Evolutionary conservation across 2,329 filamentous ascomycete species (phyloP), one percentile per base, ranked within the genome.

Genomic region (Neofusicoccum parvum): DNA sequence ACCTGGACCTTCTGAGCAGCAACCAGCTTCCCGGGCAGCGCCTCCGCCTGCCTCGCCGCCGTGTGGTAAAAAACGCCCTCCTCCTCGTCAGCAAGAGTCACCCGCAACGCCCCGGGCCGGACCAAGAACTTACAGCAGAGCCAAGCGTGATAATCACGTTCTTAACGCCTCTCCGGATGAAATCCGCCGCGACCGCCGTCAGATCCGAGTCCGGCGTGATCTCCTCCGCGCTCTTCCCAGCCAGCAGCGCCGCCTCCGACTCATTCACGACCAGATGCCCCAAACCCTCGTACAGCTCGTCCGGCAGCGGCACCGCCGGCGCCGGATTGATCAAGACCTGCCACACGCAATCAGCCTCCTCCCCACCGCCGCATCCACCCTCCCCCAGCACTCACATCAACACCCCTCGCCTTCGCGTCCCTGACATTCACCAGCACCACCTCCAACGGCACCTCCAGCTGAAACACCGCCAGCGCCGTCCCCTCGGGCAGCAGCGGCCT

Each of bases 181-280:
- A 95, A 56, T 83, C 80, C 23, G 77, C 72, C 1, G 84, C 86
- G 1, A 90, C 83, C 43, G 72, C 59, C 3, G 73, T 70, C 14
- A 76, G 75, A 14, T 79, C 72, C 27, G 73, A 69, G 45, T 78
- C 72, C 69, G 75, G 74, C 3, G 75, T 75, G 17, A 71, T 64
- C 32, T 69, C 48, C 66, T 74, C 11, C 68, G 72, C 58, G 70
- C 74, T 34, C 72, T 71, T 81, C 1, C 86, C 87, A 0, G 87
- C 88, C 64, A 96, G 84, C 58, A 94, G 86, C 9, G 88, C 86
- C 2, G 93, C 92, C 80, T 97, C 94, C 1, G 90, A 95, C 81
- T 97, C 94, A 74, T 98, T 97, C 72, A 97, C 86, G 59, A 97
- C 87, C 49, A 97, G 82, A 72, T 96, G 92, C 48, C 88, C 87